Percentiles rank a stretch among this genome's conserved stretches.
phyloP scores from a whole-genome alignment of 139 green algal species.

The Chara braunii region DNA sequence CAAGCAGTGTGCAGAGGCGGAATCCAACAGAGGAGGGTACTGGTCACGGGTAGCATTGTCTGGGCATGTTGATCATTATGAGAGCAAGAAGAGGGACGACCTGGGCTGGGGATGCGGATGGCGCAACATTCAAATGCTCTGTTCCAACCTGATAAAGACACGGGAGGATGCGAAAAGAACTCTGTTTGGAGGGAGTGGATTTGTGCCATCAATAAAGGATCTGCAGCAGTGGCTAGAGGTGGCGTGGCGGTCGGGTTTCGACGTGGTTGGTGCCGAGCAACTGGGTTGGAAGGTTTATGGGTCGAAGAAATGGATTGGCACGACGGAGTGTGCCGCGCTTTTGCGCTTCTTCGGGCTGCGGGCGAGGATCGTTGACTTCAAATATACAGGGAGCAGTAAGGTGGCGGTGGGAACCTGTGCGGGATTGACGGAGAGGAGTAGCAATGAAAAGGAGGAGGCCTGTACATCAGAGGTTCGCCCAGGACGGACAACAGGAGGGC shows the following conservation, averaged over 20 bases:
- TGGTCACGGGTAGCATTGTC: background rate
- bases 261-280: slow-evolving; percentile 33
- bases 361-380: slow-evolving; percentile 70
- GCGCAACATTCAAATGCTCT: slow-evolving; percentile 62
- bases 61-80: slow-evolving; percentile 23
- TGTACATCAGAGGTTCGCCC: background rate
- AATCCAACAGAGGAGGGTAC: background rate
- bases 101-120: slow-evolving; percentile 69
- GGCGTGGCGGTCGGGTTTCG: slow-evolving; percentile 42
- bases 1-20: slow-evolving; percentile 10
- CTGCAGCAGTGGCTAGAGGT: slow-evolving; percentile 44
- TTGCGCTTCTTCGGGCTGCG: slow-evolving; percentile 61
- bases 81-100: slow-evolving; percentile 28
- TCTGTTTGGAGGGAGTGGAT: slow-evolving; percentile 36
- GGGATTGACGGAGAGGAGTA: slow-evolving; percentile 5
- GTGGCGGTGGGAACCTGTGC: background rate
- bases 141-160: slow-evolving; percentile 43
- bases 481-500: background rate
- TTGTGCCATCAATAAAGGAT: background rate
- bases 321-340: slow-evolving; percentile 66
- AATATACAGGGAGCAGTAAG: slow-evolving; percentile 3
- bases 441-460: background rate
- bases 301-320: slow-evolving; percentile 65
- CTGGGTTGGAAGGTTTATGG: slow-evolving; percentile 21
- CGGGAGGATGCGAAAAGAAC: slow-evolving; percentile 2